A percentile compares a stretch with the other conserved stretches of the same genome.
phyloP scores from a whole-genome alignment of 192 early-diverging fungal genomes.

The Glomus cerebriforme region DNA sequence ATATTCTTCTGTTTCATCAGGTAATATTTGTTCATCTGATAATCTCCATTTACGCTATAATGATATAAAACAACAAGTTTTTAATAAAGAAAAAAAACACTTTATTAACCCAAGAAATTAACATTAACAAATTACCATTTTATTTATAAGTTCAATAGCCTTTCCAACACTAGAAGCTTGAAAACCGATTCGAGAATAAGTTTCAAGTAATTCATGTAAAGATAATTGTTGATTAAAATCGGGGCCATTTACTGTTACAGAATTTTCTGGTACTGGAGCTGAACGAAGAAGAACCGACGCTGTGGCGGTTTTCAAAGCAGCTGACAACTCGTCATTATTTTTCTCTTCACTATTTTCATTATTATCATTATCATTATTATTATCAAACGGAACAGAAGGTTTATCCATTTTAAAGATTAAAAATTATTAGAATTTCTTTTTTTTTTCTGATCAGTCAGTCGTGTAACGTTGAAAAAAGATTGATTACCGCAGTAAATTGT shows the following conservation, averaged over 20 bases:
- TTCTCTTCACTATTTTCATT: neutral
- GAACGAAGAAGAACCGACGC: slow-evolving; percentile 73
- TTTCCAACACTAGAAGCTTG: slow-evolving; percentile 89
- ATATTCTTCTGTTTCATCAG: slow-evolving; percentile 57
- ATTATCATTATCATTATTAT: too few relatives aligned
- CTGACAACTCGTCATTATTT: neutral
- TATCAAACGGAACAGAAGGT: too few relatives aligned
- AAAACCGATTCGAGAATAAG: slow-evolving; percentile 84
- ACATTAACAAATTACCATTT: slow-evolving; percentile 65
- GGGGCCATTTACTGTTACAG: slow-evolving; percentile 76
- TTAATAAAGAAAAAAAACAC: neutral
- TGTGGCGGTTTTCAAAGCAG: slow-evolving; percentile 37
- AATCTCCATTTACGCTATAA: slow-evolving; percentile 74
- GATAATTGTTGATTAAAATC: slow-evolving; percentile 90
- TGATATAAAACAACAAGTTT: neutral
- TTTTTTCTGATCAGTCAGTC: too few relatives aligned
- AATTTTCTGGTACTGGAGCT: slow-evolving; percentile 65
- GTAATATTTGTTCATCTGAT: slow-evolving; percentile 78
- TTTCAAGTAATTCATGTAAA: slow-evolving; percentile 68
- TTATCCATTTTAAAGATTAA: too few relatives aligned
- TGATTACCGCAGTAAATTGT: too few relatives aligned
- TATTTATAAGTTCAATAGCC: slow-evolving; percentile 89
- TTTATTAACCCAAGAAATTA: too few relatives aligned
- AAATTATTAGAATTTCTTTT: too few relatives aligned
- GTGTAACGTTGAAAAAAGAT: too few relatives aligned